Base-by-base conservation (phyloP, 768 basidiomycete species). In the Calocybe cyanea region DNA sequence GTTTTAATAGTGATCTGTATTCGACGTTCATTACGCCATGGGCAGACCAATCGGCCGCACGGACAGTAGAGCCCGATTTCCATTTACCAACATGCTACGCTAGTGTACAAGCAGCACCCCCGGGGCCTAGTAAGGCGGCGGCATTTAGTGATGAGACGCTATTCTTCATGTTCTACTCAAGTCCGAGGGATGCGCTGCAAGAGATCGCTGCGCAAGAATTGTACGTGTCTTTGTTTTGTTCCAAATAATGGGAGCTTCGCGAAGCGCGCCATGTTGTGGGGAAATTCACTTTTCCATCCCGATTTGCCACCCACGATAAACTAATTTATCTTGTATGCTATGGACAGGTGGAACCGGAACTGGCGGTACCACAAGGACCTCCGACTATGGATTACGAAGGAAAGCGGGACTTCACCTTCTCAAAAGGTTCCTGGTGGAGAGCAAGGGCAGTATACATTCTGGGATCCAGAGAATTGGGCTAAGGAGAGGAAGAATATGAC, bases 121-220 rank as follows among this genome's bases (percentile, higher is more conserved):
- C 89, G 30, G 87, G 87, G 3, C 85, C 87, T 42, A 73, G 61
- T 52, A 93, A 92, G 69, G 87, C 84, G 14, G 76, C 78, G 1
- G 80, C 84, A 40, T 95, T 98, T 68, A 87, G 86, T 64, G 94
- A 97, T 64, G 94, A 98, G 67, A 96, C 94, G 13, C 70, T 98
- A 20, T 96, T 98, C 68, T 95, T 91, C 76, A 93, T 95, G 81
- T 98, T 98, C 75, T 98, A 97, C 69, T 83, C 91, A 46, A 85
- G 82, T 66, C 92, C 94, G 46, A 73, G 89, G 58, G 94, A 98
- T 69, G 84, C 86, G 32, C 71, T 95, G 44, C 94, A 98, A 65
- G 93, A 98, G 67, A 79, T 92, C 41, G 94, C 94, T 13, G 92
- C 92, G 38, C 87, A 92, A 63, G 94, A 97, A 71, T 72, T 98